Conservation (phyloP, 768 basidiomycete genomes). For the Lepiota brunneoincarnata region DNA sequence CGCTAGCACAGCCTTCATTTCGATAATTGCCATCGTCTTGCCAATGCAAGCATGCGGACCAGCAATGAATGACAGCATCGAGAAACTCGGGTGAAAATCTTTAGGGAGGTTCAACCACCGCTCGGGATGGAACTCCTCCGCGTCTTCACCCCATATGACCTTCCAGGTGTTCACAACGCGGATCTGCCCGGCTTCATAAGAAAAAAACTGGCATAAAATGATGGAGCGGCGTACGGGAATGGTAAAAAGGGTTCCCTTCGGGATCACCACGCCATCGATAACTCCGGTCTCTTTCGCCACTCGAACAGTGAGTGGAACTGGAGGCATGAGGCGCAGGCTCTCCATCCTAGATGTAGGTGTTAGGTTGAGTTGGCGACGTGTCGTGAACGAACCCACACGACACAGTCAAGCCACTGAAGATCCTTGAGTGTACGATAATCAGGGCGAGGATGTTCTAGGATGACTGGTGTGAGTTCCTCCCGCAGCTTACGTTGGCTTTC, state of each 20-base stretch:
- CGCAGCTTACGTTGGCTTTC: slow-evolving; percentile 49
- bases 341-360: slow-evolving; percentile 29
- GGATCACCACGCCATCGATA: slow-evolving; percentile 40
- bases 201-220: no score
- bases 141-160: slow-evolving; percentile 48
- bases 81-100: slow-evolving; percentile 32
- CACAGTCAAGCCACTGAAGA: slow-evolving; percentile 37
- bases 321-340: slow-evolving; percentile 37
- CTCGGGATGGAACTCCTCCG: slow-evolving; percentile 46
- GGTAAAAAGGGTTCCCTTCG: slow-evolving; percentile 40
- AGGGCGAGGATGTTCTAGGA: slow-evolving; percentile 28
- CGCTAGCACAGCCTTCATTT: slow-evolving; percentile 48
- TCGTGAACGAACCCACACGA: slow-evolving; percentile 26
- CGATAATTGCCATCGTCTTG: slow-evolving; percentile 44
- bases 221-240: slow-evolving; percentile 33
- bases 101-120: slow-evolving; percentile 43
- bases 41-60: slow-evolving; percentile 48
- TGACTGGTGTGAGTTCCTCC: slow-evolving; percentile 45
- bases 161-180: slow-evolving; percentile 50
- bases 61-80: slow-evolving; percentile 39
- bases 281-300: slow-evolving; percentile 34
- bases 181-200: slow-evolving; percentile 33
- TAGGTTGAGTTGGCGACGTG: background rate
- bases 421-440: slow-evolving; percentile 39
- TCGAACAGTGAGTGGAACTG: slow-evolving; percentile 37